Evolutionary conservation across 2,329 filamentous ascomycete species (phyloP).

Genomic region (Macrophomina tecta): DNA sequence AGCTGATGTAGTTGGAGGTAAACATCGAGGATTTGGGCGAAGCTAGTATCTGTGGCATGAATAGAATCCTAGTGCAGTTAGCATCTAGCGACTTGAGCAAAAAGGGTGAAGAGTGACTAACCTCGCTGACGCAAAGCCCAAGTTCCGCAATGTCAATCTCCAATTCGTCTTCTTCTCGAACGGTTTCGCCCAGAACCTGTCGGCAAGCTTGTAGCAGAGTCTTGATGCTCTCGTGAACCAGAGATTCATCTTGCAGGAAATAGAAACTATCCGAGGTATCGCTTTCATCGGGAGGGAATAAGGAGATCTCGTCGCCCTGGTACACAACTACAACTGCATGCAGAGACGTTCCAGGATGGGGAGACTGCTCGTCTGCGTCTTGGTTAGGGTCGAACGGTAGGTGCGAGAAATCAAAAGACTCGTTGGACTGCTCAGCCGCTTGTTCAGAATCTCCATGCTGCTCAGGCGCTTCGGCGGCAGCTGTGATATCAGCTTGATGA

Average conservation of each 20-base stretch:
- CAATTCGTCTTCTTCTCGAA: slow-evolving; percentile 64
- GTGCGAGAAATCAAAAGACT: slow-evolving; percentile 11
- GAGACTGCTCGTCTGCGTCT: neutral
- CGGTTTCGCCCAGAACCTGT: slow-evolving; percentile 59
- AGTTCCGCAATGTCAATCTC: slow-evolving; percentile 62
- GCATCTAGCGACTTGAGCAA: slow-evolving; percentile 32
- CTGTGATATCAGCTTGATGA: neutral
- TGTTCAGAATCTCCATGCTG: slow-evolving; percentile 2
- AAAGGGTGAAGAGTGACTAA: slow-evolving; percentile 43
- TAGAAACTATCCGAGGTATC: slow-evolving; percentile 62
- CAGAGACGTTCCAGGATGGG: neutral
- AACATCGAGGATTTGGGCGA: slow-evolving; percentile 62
- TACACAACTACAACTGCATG: slow-evolving; percentile 53
- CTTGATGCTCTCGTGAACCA: slow-evolving; percentile 59
- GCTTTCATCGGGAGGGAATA: slow-evolving; percentile 63
- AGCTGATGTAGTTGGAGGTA: slow-evolving; percentile 65
- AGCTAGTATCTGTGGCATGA: slow-evolving; percentile 53
- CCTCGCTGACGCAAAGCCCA: slow-evolving; percentile 64
- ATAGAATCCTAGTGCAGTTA: slow-evolving; percentile 54
- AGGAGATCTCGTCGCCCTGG: slow-evolving; percentile 60
- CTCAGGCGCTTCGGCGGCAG: neutral
- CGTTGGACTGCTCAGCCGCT: neutral
- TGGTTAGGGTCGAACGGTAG: slow-evolving; percentile 14
- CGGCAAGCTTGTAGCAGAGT: slow-evolving; percentile 64
- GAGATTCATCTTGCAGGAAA: slow-evolving; percentile 61